Conservation (phyloP, 805 yeast species). For the Kluyveromyces dobzhanskii region DNA sequence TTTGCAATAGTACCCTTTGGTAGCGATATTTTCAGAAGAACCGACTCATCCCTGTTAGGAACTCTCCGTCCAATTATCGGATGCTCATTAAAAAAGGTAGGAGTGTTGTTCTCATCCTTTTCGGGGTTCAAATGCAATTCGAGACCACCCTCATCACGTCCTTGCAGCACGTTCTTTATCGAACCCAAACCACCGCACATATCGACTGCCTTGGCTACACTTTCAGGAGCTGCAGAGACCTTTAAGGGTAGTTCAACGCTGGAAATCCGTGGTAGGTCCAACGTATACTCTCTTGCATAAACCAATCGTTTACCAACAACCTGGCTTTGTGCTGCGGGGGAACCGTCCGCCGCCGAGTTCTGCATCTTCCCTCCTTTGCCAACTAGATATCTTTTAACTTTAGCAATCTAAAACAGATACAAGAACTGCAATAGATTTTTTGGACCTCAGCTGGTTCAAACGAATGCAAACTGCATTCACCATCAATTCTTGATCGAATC, state of each 20-base stretch:
- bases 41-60: conserved; percentile 44
- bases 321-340: too few relatives aligned
- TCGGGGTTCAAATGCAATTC: conserved; percentile 29
- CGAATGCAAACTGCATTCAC: too few relatives aligned
- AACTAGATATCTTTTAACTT: too few relatives aligned
- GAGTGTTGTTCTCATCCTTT: conserved; percentile 33
- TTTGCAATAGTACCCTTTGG: conserved; percentile 45
- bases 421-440: too few relatives aligned
- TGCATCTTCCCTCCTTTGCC: too few relatives aligned
- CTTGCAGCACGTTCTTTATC: conserved; percentile 27
- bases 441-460: too few relatives aligned
- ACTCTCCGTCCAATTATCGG: conserved; percentile 48
- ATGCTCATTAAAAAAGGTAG: conserved; percentile 39
- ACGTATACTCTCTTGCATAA: conserved; percentile 44
- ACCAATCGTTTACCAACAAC: not conserved
- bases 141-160: conserved; percentile 22
- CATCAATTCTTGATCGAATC: too few relatives aligned
- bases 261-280: conserved; percentile 67
- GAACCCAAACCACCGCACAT: conserved; percentile 58
- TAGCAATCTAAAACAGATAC: too few relatives aligned
- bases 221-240: conserved; percentile 36
- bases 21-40: conserved; percentile 49
- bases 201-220: conserved; percentile 52
- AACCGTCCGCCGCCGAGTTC: too few relatives aligned
- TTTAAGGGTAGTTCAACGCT: conserved; percentile 73